Base-by-base conservation (phyloP, 768 basidiomycete genomes). In the Phaeotremella skinneri region DNA sequence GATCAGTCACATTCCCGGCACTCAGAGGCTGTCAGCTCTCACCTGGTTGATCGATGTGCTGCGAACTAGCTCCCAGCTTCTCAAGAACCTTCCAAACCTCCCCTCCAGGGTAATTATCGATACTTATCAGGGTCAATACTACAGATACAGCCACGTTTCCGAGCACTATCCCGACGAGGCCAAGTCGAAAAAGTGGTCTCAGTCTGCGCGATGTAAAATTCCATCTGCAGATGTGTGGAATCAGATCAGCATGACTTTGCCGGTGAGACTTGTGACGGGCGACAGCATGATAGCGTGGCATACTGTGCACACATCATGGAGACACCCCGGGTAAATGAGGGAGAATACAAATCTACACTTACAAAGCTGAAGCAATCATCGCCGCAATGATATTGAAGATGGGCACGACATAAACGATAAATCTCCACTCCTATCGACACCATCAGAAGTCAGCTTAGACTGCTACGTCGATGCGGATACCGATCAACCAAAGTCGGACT, bases 91-190 rank as follows among this genome's bases (percentile, higher is more conserved):
- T 67, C 51, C 96, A 78, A 0, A 92, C 89, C 11, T 81, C 73
- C 0, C 91, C 92, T 1, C 96, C 96, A 1, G 96, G 91, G 70
- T 99, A 98, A 76, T 98, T 99, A 49, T 72, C 69, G 29, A 81
- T 79, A 0, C 90, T 91, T 0, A 87, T 80, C 49, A 68, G 70
- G 0, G 84, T 83, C 9, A 84, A 79, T 29, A 88, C 60, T 5
- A 74, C 50, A 0, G 88, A 89, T 7, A 81, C 69, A 2, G 79
- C 34, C 3, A 83, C 49, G 68, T 93, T 92, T 55, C 78, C 63
- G 0, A 73, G 57, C 11, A 93, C 54, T n/a, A 83, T 62, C 17
- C 79, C 80, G n/a, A 80, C 63, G 1, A 85, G 77, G 16, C 73
- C 64, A 1, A 86, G 72, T 68, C 81, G 80, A 3, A 78, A 52